Evolutionary conservation across 768 basidiomycete species (phyloP), one percentile per base, ranked within the genome.

Genomic region (Goffeauzyma gilvescens): DNA sequence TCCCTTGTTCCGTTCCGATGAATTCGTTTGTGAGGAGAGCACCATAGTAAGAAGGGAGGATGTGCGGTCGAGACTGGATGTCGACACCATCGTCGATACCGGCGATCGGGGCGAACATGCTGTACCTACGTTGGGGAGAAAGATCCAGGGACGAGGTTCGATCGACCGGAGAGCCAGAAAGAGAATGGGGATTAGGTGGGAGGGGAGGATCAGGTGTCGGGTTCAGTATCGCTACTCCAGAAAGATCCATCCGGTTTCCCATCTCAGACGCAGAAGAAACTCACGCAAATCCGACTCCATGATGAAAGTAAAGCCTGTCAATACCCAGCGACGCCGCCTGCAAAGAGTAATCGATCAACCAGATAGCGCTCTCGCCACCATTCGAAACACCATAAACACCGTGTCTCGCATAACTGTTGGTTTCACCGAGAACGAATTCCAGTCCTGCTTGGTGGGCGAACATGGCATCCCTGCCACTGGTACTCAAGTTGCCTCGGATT

Each of bases 301-400:
- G 14, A 26, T 53, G 51, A 42, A 53, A 50, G 38, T 50, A 42
- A 18, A 53, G 25, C 3, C 43, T 41, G 26, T 39, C 27, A 28
- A 53, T 38, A 26, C 51, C 51, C 13, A 44, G 21, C 8, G 49
- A 43, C n/a, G 51, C 51, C 5, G 45, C 41, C 10, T 50, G 38
- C 15, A 53, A 40, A 5, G 39, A 36, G 49, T 47, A 41, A 25
- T 53, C 51, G n/a, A 46, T 26, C 14, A 46, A 30, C 51, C 51
- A 53, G 25, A 53, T 46, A n/a, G 51, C 45, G n/a, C 49, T 41
- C 33, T 53, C 51, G 25, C 42, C 51, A 14, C 45, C 31, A 35
- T 53, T 50, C 20, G 37, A 41, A 20, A 35, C 32, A 9, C 45
- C 45, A 8, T 49, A 49, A 4, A 43, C 45, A 15, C 51, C 51